phyloP scores from a whole-genome alignment of 331 rosid genomes.

The Quercus lobata region DNA sequence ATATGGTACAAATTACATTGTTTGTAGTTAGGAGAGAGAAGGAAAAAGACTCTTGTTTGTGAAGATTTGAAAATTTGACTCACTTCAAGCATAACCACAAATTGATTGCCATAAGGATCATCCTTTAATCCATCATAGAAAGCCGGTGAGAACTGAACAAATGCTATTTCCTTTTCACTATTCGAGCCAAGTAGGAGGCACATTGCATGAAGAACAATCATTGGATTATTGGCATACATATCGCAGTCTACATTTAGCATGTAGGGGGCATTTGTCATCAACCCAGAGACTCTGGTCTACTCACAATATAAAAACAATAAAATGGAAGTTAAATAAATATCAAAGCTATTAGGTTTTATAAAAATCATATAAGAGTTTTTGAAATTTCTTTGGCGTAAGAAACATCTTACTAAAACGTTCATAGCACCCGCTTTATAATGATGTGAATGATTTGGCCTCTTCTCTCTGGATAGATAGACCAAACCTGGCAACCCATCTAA shows the following conservation, averaged over 20 bases:
- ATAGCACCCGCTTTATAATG: slow-evolving; percentile 77
- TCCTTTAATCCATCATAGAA: slow-evolving; percentile 63
- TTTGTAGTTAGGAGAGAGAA: no score
- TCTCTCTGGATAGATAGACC: slow-evolving; percentile 72
- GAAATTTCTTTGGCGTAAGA: no score
- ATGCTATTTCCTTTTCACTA: slow-evolving; percentile 46
- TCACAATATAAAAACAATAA: background rate
- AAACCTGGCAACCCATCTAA: slow-evolving; percentile 43
- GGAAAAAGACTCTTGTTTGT: background rate
- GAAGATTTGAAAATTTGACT: background rate
- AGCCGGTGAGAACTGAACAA: slow-evolving; percentile 54
- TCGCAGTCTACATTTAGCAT: slow-evolving; percentile 77
- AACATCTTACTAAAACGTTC: slow-evolving; percentile 54
- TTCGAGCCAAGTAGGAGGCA: slow-evolving; percentile 48
- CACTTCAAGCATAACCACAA: slow-evolving; percentile 34
- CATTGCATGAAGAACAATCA: slow-evolving; percentile 45
- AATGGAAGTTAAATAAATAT: background rate
- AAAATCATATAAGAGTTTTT: no score
- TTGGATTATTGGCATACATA: slow-evolving; percentile 65
- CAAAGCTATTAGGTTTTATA: background rate
- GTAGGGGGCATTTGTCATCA: slow-evolving; percentile 62
- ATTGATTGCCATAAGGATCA: slow-evolving; percentile 73
- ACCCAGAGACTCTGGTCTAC: slow-evolving; percentile 39
- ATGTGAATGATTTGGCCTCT: slow-evolving; percentile 50
- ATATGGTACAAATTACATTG: no score